These are phyloP conservation scores for Phylloporus sp. DNA, from an alignment of 768 basidiomycete genomes.

Conservation along the genomic window DNA sequence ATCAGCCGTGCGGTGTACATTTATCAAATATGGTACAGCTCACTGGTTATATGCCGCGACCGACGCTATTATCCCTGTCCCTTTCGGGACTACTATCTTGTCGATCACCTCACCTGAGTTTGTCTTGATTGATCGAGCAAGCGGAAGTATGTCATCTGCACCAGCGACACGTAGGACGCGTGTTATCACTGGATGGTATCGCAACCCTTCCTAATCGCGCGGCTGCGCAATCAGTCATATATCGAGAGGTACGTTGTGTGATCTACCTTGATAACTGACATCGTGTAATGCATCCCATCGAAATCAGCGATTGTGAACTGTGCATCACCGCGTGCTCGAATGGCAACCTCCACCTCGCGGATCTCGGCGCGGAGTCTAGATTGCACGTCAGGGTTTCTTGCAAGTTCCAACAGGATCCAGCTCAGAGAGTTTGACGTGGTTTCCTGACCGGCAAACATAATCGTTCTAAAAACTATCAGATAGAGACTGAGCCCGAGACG, in stretches of 20 bases:
- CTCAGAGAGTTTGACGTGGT: slow-evolving; percentile 52
- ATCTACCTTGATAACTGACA: slow-evolving; percentile 29
- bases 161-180: slow-evolving; percentile 48
- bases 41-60: slow-evolving; percentile 29
- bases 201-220: slow-evolving; percentile 32
- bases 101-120: slow-evolving; percentile 41
- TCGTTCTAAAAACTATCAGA: slow-evolving; percentile 32
- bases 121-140: slow-evolving; percentile 49
- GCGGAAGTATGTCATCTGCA: slow-evolving; percentile 53
- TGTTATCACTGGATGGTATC: slow-evolving; percentile 48
- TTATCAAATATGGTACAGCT: background rate
- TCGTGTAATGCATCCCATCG: slow-evolving; percentile 46
- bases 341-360: background rate
- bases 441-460: slow-evolving; percentile 43
- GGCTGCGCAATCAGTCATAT: too few species aligned
- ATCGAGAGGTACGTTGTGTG: background rate
- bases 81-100: slow-evolving; percentile 47
- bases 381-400: slow-evolving; percentile 56
- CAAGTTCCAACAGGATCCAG: slow-evolving; percentile 44
- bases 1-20: background rate
- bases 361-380: slow-evolving; percentile 45
- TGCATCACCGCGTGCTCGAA: slow-evolving; percentile 1
- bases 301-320: slow-evolving; percentile 36
- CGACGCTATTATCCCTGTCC: slow-evolving; percentile 40
- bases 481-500: background rate